Percentiles rank a stretch among this genome's conserved stretches.
Conservation (phyloP, 2,329 filamentous ascomycete species). For the Alternaria arborescens region DNA sequence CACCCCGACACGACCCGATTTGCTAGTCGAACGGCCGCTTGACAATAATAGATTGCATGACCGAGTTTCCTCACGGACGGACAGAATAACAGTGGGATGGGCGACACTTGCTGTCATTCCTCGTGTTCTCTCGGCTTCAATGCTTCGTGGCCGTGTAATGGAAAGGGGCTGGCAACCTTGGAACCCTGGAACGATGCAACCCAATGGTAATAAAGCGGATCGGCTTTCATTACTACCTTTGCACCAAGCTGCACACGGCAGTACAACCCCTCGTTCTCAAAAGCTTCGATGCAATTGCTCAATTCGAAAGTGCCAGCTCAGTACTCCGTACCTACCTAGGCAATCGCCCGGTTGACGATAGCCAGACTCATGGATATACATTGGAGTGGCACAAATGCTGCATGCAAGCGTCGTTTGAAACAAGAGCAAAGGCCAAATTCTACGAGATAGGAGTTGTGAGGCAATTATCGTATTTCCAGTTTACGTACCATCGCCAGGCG, state of each 20-base stretch:
- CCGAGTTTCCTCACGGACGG: background rate
- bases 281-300: background rate
- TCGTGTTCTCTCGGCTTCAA: constrained; percentile 10
- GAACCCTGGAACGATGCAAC: background rate
- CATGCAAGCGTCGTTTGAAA: background rate
- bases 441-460: background rate
- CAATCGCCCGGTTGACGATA: background rate
- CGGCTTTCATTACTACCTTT: background rate
- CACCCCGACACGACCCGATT: background rate
- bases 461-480: background rate
- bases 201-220: background rate
- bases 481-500: background rate
- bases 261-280: background rate
- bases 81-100: constrained; percentile 3
- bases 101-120: constrained; percentile 18
- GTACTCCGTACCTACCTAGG: background rate
- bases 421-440: background rate
- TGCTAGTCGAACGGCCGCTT: background rate
- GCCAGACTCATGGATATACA: background rate
- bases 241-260: background rate
- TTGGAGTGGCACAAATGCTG: background rate
- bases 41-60: constrained; percentile 12
- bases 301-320: background rate
- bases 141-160: background rate
- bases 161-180: background rate